Conservation (phyloP, 345 rosid genomes). For the Aurinia saxatilis region DNA sequence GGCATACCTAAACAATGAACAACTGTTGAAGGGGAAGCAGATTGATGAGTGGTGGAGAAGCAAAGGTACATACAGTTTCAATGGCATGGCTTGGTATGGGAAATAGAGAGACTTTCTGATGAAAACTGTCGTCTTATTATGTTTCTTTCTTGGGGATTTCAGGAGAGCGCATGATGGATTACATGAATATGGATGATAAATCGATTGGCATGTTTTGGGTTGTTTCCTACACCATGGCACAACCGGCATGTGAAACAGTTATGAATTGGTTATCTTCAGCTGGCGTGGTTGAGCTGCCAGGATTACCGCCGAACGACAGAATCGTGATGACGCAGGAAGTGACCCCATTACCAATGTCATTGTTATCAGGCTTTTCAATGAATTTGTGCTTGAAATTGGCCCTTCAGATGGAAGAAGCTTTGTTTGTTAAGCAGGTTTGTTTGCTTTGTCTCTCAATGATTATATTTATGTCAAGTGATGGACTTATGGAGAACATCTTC, state of each 20-base stretch:
- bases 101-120: not conserved
- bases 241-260: constrained; percentile 83
- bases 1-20: constrained; percentile 81
- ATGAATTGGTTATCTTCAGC: constrained; percentile 75
- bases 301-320: constrained; percentile 69
- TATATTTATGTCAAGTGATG: constrained; percentile 7
- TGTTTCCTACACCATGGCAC: constrained; percentile 92
- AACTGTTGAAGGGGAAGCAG: constrained; percentile 92
- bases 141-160: constrained; percentile 28
- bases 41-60: constrained; percentile 99
- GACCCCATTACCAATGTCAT: constrained; percentile 83
- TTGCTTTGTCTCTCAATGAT: constrained; percentile 21
- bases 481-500: constrained; percentile 1
- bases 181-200: constrained; percentile 94
- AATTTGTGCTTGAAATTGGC: constrained; percentile 75
- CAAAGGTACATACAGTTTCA: constrained; percentile 58
- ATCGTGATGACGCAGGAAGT: constrained; percentile 83
- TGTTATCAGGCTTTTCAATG: constrained; percentile 85
- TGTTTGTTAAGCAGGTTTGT: constrained; percentile 81
- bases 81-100: not conserved
- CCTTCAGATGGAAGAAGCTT: constrained; percentile 73
- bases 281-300: constrained; percentile 67
- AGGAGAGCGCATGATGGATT: constrained; percentile 94
- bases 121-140: constrained; percentile 4
- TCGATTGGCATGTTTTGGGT: constrained; percentile 99